phyloP scores from a whole-genome alignment of 768 basidiomycete genomes.

The Mycena kentingensis region DNA sequence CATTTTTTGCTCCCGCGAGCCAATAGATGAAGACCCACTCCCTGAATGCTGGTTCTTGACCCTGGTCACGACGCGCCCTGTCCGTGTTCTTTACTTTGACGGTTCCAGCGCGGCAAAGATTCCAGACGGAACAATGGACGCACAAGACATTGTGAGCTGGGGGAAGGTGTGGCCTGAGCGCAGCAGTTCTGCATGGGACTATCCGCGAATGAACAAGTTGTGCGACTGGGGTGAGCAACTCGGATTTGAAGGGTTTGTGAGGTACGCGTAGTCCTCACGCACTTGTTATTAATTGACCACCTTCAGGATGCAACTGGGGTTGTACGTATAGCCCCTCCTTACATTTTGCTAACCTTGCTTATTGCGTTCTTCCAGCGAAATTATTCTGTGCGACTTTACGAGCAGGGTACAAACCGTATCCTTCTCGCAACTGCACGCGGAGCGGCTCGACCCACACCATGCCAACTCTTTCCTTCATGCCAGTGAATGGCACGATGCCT shows the following conservation, averaged over 20 bases:
- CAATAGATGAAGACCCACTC: not conserved
- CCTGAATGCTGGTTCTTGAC: slow-evolving; percentile 27
- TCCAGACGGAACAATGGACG: slow-evolving; percentile 35
- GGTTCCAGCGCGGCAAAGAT: slow-evolving; percentile 39
- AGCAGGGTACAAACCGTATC: slow-evolving; percentile 40
- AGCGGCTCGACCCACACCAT: slow-evolving; percentile 8
- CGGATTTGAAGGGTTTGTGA: slow-evolving; percentile 48
- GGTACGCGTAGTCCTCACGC: slow-evolving; percentile 27
- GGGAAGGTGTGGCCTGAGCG: slow-evolving; percentile 23
- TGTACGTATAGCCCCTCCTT: slow-evolving; percentile 35
- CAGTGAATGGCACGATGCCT: slow-evolving; percentile 43
- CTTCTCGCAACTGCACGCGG: slow-evolving; percentile 33
- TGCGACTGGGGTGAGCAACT: slow-evolving; percentile 47
- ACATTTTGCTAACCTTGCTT: not conserved
- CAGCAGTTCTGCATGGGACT: slow-evolving; percentile 27
- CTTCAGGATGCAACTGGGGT: slow-evolving; percentile 48
- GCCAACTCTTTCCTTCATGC: slow-evolving; percentile 30
- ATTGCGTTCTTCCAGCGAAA: slow-evolving; percentile 35
- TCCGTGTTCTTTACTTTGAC: slow-evolving; percentile 43
- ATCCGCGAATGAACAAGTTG: slow-evolving; percentile 36
- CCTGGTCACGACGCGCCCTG: slow-evolving; percentile 26
- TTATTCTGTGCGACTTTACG: slow-evolving; percentile 50
- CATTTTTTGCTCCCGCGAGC: slow-evolving; percentile 7
- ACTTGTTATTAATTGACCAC: slow-evolving; percentile 1
- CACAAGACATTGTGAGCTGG: slow-evolving; percentile 40